Evolutionary conservation across 148 eudicot genomes (phyloP), one percentile per base, ranked within the genome.

Genomic region (Rhododendron griersonianum): DNA sequence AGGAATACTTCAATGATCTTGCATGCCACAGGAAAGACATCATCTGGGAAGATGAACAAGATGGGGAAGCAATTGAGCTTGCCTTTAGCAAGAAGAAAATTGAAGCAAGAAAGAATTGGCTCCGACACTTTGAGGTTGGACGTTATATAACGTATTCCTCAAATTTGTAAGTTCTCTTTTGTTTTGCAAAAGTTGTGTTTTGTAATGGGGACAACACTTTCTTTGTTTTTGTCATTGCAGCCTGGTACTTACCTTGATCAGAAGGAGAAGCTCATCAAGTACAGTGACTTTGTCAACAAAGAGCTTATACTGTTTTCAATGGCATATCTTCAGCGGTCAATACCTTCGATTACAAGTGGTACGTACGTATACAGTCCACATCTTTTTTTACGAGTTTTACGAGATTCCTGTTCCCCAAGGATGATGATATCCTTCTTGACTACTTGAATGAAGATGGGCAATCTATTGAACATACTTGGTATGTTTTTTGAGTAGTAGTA

Each of bases 11-110:
- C 82, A 48, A 55, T 11, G 93, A 92, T 88, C 94, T 97, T 63
- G 85, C 75, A 21, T 93, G 33, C 84, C 95, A 97, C 90, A 93
- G 89, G 87, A 97, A 97, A 86, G 91, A 91, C 83, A 95, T 97
- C 71, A 75, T 91, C n/a, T 97, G 98, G 98, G 91, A n/a, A n/a
- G 91, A 94, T 86, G 93, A 92, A 0, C 88, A 92, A 78, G 99
- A 97, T 87, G 95, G 95, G 35, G 98, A 92, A 35, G 95, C 98
- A 21, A 95, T 95, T 86, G 99, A 95, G 91, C 94, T 97, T 84
- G 99, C 99, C 69, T 97, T 97, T 53, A 97, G 98, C 83, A 97
- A 94, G 88, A 97, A 97, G 89, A 97, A 93, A 88, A 95, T 97
- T 53, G 99, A 97, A 88, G 98, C 98, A 59, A 91, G 99, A 85